phyloP scores from a whole-genome alignment of 1,139 yeast genomes.

The Blastobotrys proliferans region DNA sequence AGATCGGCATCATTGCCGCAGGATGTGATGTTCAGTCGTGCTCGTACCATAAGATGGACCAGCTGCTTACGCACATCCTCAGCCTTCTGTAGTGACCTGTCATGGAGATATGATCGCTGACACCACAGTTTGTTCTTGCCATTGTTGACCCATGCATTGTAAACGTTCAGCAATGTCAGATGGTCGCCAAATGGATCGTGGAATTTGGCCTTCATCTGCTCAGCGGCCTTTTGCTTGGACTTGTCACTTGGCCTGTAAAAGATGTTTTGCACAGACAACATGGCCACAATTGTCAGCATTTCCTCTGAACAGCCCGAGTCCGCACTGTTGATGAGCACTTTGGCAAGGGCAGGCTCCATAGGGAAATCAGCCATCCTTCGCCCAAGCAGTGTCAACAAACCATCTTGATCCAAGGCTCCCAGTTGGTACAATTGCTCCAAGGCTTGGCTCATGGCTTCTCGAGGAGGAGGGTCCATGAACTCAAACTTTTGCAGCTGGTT shows the following conservation, averaged over 20 bases:
- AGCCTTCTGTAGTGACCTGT: conserved; percentile 71
- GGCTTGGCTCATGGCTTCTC: conserved; percentile 69
- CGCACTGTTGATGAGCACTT: conserved; percentile 70
- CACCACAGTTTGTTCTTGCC: conserved; percentile 74
- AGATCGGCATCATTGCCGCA: conserved; percentile 50
- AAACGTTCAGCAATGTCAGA: conserved; percentile 76
- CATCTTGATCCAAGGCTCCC: conserved; percentile 78
- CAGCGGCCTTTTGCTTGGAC: conserved; percentile 60
- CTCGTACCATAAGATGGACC: conserved; percentile 54
- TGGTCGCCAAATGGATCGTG: conserved; percentile 84
- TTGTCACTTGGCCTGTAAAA: conserved; percentile 83
- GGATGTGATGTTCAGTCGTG: conserved; percentile 47
- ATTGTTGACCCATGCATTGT: conserved; percentile 67
- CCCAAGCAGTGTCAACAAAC: conserved; percentile 71
- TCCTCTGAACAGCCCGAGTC: conserved; percentile 79
- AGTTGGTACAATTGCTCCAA: conserved; percentile 78
- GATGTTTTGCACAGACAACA: conserved; percentile 84
- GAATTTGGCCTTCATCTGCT: conserved; percentile 68
- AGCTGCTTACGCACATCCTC: conserved; percentile 76
- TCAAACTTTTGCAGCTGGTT: conserved; percentile 75
- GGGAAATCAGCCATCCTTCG: conserved; percentile 88
- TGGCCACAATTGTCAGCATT: conserved; percentile 77
- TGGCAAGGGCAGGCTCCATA: conserved; percentile 89
- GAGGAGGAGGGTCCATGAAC: conserved; percentile 93
- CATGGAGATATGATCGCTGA: conserved; percentile 73